Evolutionary conservation across 208 protist genomes (phyloP).

Genomic region (Baffinella frigidus): DNA sequence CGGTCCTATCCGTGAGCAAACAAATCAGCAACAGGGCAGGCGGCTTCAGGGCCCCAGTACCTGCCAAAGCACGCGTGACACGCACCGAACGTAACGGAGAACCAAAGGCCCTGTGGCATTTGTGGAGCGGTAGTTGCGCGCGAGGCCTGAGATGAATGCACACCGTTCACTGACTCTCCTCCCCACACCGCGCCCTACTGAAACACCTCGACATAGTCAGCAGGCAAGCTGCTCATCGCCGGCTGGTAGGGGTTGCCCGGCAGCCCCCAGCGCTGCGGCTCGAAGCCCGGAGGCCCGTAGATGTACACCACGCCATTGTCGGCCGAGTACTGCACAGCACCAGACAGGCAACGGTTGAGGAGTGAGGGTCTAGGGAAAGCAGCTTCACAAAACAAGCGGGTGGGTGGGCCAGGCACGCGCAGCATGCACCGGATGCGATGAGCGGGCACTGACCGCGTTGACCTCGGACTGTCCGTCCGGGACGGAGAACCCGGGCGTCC

Average conservation of each 20-base stretch:
- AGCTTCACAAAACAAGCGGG: background rate
- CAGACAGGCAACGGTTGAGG: background rate
- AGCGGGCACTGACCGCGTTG: conserved; percentile 12
- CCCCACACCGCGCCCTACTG: no score
- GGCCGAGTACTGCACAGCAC: conserved; percentile 20
- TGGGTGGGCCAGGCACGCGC: background rate
- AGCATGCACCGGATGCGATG: background rate
- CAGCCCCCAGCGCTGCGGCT: conserved; percentile 7
- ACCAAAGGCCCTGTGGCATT: no score
- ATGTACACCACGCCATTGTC: conserved; percentile 40
- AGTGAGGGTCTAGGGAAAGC: no score
- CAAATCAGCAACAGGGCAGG: no score
- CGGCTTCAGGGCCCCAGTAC: no score
- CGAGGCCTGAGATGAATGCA: no score
- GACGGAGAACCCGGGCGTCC: background rate
- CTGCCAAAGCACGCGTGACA: no score
- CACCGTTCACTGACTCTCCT: no score
- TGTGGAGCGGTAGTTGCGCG: no score
- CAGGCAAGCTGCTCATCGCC: conserved; percentile 10
- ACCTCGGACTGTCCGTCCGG: background rate
- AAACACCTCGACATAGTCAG: conserved; percentile 57
- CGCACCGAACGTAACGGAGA: no score
- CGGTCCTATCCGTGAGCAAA: no score
- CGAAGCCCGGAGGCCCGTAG: conserved; percentile 23
- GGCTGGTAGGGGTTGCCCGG: background rate